These are phyloP conservation scores for Pichia sp. DNA, from an alignment of 1,139 yeast species.

Conservation along the genomic window DNA sequence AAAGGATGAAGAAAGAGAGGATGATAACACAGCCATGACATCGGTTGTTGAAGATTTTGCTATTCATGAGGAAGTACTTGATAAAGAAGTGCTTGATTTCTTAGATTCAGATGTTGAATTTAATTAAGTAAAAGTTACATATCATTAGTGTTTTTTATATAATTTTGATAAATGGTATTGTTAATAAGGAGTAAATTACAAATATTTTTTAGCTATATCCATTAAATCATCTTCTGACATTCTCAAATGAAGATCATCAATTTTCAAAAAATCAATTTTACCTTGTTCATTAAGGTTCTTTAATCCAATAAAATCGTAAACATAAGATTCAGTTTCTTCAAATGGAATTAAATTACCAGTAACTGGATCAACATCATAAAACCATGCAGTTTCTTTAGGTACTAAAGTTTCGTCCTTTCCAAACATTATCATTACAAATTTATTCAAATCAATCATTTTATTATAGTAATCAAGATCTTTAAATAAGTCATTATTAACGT, in stretches of 20 bases:
- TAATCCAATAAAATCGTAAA: slow-evolving; percentile 55
- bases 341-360: slow-evolving; percentile 42
- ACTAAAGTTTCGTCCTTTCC: slow-evolving; percentile 57
- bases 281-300: slow-evolving; percentile 37
- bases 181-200: slow-evolving; percentile 5
- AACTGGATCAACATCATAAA: slow-evolving; percentile 46
- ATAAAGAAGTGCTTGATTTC: slow-evolving; percentile 10
- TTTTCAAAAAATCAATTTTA: slow-evolving; percentile 42
- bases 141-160: background rate
- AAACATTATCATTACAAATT: slow-evolving; percentile 56
- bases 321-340: slow-evolving; percentile 44
- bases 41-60: background rate
- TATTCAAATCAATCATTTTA: slow-evolving; percentile 40
- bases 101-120: slow-evolving; percentile 21
- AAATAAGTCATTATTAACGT: slow-evolving; percentile 54
- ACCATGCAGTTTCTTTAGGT: slow-evolving; percentile 69
- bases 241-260: slow-evolving; percentile 65
- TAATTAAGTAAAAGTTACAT: background rate
- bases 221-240: slow-evolving; percentile 45
- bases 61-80: background rate
- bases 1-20: background rate
- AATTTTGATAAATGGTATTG: background rate
- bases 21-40: slow-evolving; percentile 2
- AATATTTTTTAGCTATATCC: slow-evolving; percentile 27
- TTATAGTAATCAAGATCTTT: slow-evolving; percentile 32